Evolutionary conservation across 2,329 filamentous ascomycete genomes (phyloP).

Genomic region (Colletotrichum endophyticum): DNA sequence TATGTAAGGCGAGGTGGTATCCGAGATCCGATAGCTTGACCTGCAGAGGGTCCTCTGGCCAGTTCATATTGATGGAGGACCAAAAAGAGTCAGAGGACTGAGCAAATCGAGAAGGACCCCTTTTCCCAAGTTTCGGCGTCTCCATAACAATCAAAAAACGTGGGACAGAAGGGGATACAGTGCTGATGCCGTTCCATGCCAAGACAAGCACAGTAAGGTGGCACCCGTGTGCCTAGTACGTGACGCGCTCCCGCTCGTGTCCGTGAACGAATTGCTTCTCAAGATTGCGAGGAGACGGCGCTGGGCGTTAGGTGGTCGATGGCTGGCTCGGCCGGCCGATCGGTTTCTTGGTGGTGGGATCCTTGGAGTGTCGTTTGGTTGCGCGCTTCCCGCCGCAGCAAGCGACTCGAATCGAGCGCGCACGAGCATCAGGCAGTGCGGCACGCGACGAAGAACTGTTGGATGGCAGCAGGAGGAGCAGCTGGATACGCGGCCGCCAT

Average conservation of each 20-base stretch:
- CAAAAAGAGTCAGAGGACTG: not conserved
- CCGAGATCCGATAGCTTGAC: not conserved
- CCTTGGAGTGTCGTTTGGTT: not conserved
- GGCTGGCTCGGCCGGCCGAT: slow-evolving; percentile 5
- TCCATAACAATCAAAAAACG: not conserved
- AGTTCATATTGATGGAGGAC: not conserved
- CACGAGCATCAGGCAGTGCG: not conserved
- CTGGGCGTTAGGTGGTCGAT: not conserved
- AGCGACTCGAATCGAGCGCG: not conserved
- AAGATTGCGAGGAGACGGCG: not conserved
- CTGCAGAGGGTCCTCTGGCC: not conserved
- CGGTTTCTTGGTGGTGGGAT: not conserved
- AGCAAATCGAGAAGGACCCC: slow-evolving; percentile 2
- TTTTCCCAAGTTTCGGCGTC: not conserved
- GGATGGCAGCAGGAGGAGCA: not conserved
- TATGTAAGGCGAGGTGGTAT: not conserved
- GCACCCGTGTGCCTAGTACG: not conserved
- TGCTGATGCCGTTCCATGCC: not conserved
- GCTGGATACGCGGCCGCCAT: not conserved
- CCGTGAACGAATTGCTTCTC: not conserved
- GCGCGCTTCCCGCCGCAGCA: slow-evolving; percentile 6
- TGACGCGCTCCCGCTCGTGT: not conserved
- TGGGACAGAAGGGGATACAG: not conserved
- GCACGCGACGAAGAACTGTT: not conserved
- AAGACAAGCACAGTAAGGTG: not conserved